Percentiles rank a stretch among this genome's conserved stretches.
phyloP scores from a whole-genome alignment of 2,329 filamentous ascomycete genomes.

The Penicillium sp. region DNA sequence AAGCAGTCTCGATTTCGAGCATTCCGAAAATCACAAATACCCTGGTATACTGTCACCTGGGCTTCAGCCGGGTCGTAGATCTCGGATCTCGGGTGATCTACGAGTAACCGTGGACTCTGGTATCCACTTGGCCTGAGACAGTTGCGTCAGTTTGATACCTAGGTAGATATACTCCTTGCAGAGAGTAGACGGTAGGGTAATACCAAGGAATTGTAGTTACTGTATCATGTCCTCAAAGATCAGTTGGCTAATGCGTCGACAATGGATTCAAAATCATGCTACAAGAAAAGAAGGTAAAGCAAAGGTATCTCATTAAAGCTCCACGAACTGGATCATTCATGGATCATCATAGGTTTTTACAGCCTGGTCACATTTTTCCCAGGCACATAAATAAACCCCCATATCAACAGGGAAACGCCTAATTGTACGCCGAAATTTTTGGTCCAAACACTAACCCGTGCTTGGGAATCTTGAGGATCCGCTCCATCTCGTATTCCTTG shows the following conservation, averaged over 20 bases:
- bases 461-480: neutral
- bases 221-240: neutral
- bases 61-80: neutral
- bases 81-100: neutral
- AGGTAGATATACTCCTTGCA: too few relatives aligned
- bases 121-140: neutral
- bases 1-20: too few relatives aligned
- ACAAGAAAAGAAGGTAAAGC: neutral
- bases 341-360: constrained; percentile 8
- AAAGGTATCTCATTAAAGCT: constrained; percentile 7
- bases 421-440: neutral
- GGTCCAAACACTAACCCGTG: neutral
- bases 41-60: too few relatives aligned
- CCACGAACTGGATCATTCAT: neutral
- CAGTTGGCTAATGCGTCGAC: neutral
- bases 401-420: constrained; percentile 8
- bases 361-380: neutral
- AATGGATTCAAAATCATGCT: neutral
- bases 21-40: too few relatives aligned
- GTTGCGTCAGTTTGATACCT: neutral
- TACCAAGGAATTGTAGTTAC: too few relatives aligned
- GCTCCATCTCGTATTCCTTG: neutral
- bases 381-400: neutral
- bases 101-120: neutral
- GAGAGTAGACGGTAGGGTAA: too few relatives aligned